These are phyloP conservation scores for Gossypium lobatum DNA, from an alignment of 441 rosid species.

Conservation along the genomic window DNA sequence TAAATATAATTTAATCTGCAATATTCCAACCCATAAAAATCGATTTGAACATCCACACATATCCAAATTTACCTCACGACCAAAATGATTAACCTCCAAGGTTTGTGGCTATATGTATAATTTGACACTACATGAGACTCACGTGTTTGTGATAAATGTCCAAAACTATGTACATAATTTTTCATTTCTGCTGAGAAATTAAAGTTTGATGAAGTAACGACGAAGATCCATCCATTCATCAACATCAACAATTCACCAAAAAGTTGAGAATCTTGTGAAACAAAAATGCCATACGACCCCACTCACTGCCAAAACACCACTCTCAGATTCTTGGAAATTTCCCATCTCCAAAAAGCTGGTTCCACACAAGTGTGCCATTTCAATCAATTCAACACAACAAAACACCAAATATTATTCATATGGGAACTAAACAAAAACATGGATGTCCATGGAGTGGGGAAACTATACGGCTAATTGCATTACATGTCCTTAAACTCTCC, in stretches of 20 bases:
- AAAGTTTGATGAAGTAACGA: not conserved
- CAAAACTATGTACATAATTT: not conserved
- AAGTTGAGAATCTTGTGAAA: constrained; percentile 3
- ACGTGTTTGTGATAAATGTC: constrained; percentile 35
- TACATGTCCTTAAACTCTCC: no score
- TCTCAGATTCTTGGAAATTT: constrained; percentile 22
- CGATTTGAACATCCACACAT: no score
- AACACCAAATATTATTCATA: no score
- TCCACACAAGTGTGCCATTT: not conserved
- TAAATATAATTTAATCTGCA: no score
- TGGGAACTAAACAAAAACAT: no score
- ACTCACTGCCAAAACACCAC: not conserved
- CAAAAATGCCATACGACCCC: constrained; percentile 10
- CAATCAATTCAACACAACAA: not conserved
- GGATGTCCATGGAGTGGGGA: no score
- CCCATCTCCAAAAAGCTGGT: not conserved
- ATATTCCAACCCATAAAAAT: no score
- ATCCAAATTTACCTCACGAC: not conserved
- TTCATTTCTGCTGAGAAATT: not conserved
- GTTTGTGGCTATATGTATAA: not conserved
- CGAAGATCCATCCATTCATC: not conserved
- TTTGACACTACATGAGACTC: constrained; percentile 18
- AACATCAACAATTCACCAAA: not conserved
- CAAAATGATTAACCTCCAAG: not conserved
- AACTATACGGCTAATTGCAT: no score